These are phyloP conservation scores for Lentinula boryana DNA, from an alignment of 768 basidiomycete genomes.

Conservation along the genomic window DNA sequence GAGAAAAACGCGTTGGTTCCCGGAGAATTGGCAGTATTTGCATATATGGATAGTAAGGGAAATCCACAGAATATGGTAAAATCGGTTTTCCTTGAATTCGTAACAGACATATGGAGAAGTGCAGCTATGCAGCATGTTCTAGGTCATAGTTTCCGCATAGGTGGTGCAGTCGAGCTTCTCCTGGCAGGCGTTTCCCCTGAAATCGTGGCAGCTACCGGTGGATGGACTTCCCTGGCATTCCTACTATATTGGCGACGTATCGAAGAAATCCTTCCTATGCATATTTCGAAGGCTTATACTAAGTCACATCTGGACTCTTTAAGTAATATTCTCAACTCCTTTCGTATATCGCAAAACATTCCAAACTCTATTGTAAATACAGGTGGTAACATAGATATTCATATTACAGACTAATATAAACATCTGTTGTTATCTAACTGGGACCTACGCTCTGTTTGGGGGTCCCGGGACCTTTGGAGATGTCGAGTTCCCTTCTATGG, in stretches of 20 bases:
- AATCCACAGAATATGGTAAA: slow-evolving; percentile 8
- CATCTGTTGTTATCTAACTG: too few relatives aligned
- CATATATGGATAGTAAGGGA: neutral
- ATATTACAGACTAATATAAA: too few relatives aligned
- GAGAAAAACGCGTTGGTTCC: too few relatives aligned
- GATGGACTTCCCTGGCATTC: slow-evolving; percentile 27
- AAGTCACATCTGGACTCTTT: too few relatives aligned
- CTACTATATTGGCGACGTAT: slow-evolving; percentile 21
- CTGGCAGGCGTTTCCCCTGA: slow-evolving; percentile 22
- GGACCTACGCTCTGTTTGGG: too few relatives aligned
- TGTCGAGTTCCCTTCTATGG: too few relatives aligned
- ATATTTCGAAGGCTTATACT: neutral
- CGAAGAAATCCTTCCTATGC: slow-evolving; percentile 13
- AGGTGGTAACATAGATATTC: too few relatives aligned
- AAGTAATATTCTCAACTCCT: too few relatives aligned
- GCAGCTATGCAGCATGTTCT: slow-evolving; percentile 4
- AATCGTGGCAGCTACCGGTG: slow-evolving; percentile 23
- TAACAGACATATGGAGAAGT: slow-evolving; percentile 11
- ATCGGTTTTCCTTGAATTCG: slow-evolving; percentile 7
- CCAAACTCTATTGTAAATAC: too few relatives aligned
- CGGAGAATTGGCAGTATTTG: slow-evolving; percentile 14
- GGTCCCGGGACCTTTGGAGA: too few relatives aligned
- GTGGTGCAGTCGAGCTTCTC: slow-evolving; percentile 21
- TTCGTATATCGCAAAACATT: too few relatives aligned
- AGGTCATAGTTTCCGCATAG: slow-evolving; percentile 23